Conservation (phyloP, 1,284 basidiomycete genomes). For the Cryptococcus sp. region DNA sequence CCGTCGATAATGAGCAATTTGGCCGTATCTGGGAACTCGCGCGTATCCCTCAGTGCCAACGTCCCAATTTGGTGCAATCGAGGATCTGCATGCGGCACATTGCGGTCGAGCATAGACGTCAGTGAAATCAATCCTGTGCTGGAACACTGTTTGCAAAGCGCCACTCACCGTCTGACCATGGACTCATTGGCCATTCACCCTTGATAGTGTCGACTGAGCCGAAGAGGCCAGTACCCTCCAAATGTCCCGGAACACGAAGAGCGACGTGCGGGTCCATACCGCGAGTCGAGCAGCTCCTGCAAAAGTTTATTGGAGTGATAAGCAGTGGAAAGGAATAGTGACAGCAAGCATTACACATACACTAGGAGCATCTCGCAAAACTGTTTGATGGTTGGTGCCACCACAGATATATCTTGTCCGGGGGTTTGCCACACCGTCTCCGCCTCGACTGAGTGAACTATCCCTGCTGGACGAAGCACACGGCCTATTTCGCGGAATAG, state of each 20-base stretch:
- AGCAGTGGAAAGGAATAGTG: no score
- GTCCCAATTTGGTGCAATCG: background rate
- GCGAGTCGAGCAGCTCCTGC: no score
- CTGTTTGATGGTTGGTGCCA: no score
- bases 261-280: no score
- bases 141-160: no score
- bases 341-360: no score
- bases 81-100: background rate
- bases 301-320: no score
- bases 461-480: background rate
- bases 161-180: background rate
- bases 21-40: conserved; percentile 1
- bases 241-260: background rate
- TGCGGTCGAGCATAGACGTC: no score
- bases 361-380: no score
- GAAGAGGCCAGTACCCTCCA: background rate
- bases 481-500: background rate
- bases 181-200: background rate
- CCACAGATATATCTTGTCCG: no score
- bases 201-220: background rate
- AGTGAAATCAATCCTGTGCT: no score
- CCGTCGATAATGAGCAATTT: background rate
- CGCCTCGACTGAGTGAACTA: background rate
- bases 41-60: background rate
- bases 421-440: no score